These are phyloP conservation scores for Boletus reticulatus DNA, from an alignment of 768 basidiomycete genomes.

Conservation along the genomic window DNA sequence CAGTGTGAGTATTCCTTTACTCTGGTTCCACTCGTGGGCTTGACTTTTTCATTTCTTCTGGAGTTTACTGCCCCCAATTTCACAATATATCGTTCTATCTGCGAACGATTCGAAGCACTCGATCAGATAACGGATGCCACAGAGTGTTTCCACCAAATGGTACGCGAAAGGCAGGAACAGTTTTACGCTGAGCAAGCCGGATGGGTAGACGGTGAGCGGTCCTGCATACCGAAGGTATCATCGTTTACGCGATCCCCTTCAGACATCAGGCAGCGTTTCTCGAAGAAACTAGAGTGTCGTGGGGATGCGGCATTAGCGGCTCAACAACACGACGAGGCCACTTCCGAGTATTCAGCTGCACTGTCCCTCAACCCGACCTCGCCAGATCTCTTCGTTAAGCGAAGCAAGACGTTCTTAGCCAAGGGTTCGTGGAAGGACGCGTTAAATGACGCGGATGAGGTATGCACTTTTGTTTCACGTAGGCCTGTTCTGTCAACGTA, in stretches of 20 bases:
- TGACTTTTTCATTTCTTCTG: not conserved
- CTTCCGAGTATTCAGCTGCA: conserved; percentile 3
- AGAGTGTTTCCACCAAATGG: not conserved
- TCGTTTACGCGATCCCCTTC: not conserved
- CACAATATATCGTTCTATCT: conserved; percentile 1
- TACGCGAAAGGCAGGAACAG: not conserved
- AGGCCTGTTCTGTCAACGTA: not conserved
- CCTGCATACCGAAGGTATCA: not conserved
- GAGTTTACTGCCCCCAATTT: not conserved
- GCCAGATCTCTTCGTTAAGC: not conserved
- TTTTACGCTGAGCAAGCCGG: not conserved
- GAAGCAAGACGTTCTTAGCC: conserved; percentile 1
- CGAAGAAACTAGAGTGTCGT: not conserved
- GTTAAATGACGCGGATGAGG: conserved; percentile 7
- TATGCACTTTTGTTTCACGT: not conserved
- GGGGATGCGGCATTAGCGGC: not conserved
- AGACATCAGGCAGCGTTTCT: not conserved
- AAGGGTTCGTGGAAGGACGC: conserved; percentile 1
- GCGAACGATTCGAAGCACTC: not conserved
- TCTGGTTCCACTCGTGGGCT: not conserved
- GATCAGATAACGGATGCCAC: not conserved
- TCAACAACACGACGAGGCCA: not conserved
- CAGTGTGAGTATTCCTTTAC: not conserved
- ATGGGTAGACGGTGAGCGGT: conserved; percentile 3
- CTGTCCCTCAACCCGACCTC: not conserved